Conservation (phyloP, 352 stramenopile species). For the Phytopythium sindhum region DNA sequence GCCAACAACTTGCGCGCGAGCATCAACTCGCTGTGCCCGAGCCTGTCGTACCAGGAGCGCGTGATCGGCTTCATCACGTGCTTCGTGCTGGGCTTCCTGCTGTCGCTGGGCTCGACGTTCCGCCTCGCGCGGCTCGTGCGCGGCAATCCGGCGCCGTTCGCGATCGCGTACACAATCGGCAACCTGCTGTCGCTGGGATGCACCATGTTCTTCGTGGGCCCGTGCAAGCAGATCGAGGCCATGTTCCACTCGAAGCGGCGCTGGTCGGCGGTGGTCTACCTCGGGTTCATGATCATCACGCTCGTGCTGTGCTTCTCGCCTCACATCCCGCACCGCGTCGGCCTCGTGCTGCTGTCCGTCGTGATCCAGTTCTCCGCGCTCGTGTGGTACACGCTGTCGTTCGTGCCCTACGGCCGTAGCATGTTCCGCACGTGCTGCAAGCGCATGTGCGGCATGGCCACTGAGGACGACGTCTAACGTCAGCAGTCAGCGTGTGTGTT, state of each 20-base stretch:
- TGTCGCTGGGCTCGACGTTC: constrained; percentile 83
- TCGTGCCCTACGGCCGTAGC: constrained; percentile 81
- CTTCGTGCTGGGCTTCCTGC: constrained; percentile 75
- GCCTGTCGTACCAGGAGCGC: constrained; percentile 81
- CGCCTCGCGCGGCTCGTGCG: constrained; percentile 69
- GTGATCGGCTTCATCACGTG: constrained; percentile 78
- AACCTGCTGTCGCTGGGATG: constrained; percentile 80
- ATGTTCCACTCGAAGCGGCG: constrained; percentile 84
- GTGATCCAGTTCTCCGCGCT: constrained; percentile 75
- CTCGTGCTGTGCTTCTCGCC: constrained; percentile 71
- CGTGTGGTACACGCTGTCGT: constrained; percentile 87
- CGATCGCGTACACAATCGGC: constrained; percentile 82
- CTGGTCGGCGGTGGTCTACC: constrained; percentile 61
- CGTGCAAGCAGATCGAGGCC: constrained; percentile 72
- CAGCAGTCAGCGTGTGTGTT: background rate
- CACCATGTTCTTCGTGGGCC: constrained; percentile 86
- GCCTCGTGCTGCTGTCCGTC: constrained; percentile 72
- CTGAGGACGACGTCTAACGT: constrained; percentile 50
- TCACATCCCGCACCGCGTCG: constrained; percentile 61
- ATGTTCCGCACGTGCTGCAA: constrained; percentile 70
- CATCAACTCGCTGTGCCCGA: constrained; percentile 50
- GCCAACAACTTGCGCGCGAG: constrained; percentile 24
- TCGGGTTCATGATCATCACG: constrained; percentile 79
- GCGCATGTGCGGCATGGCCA: constrained; percentile 37
- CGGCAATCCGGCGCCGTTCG: constrained; percentile 79